Evolutionary conservation across 768 basidiomycete species (phyloP), one percentile per base, ranked within the genome.

Genomic region (Suillus plorans): DNA sequence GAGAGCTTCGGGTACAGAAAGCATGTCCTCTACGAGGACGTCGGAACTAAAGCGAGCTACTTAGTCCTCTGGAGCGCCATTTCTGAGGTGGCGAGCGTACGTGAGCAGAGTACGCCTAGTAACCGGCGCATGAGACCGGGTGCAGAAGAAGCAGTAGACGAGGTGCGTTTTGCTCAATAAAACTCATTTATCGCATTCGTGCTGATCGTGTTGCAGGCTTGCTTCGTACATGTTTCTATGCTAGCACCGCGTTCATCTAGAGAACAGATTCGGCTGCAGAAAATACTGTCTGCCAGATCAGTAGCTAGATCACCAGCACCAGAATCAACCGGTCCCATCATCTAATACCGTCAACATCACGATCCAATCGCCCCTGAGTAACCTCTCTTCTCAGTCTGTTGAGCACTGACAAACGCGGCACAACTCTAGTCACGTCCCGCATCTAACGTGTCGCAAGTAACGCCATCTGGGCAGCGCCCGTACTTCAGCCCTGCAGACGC

Each of bases 1-100:
- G 20, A 74, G 73, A 64, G 82, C 84, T 2, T 89, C 88, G 1
- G 78, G 80, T n/a, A 28, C 57, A 18, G 86, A 82, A 44, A 85
- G 86, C 20, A 64, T 78, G 52, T 70, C 74, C 49, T 87, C 86
- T 5, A 79, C 82, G 1, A 69, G 76, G 18, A 77, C 85, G 18
- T 88, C 86, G 10, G 82, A 84, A 60, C 78, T 86, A 22, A 25
- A 25, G 25, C 25, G 85, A 86, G 57, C 76, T 86, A 47, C 69
- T 86, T 60, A 82, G 81, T 36, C 81, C 81, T 44, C 83, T 82
- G 5, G 77, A 77, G 45, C 66, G 75, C 25, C 70, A 63, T 50
- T 68, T 80, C 78, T 20, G 86, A 88, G 69, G 85, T 83, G 12
- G 73, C 73, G 45, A 87, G 84, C 64, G 64, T 74, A 5, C 76